Percentiles rank a stretch among this genome's conserved stretches.
Conservation (phyloP, 169 alveolate genomes). For the Babesia sp. region DNA sequence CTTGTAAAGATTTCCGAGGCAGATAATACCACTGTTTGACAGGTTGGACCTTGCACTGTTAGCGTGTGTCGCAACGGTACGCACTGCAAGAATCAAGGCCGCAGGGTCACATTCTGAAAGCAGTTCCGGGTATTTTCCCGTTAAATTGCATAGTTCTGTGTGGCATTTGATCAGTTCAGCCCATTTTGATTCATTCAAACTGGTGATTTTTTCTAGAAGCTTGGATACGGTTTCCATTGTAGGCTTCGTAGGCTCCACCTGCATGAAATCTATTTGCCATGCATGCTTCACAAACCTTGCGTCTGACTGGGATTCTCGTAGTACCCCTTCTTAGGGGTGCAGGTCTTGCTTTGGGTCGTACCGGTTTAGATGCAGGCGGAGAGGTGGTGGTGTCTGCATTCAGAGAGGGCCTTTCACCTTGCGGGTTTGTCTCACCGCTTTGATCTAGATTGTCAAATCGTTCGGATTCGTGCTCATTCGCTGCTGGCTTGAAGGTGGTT, state of each 20-base stretch:
- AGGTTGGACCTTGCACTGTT: slow-evolving; percentile 52
- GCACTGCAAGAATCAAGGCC: slow-evolving; percentile 23
- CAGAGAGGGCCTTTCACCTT: too few species aligned
- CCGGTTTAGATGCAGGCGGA: neutral
- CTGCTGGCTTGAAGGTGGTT: neutral
- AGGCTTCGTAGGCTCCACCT: slow-evolving; percentile 38
- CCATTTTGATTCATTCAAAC: slow-evolving; percentile 37
- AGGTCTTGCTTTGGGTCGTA: slow-evolving; percentile 20
- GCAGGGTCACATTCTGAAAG: slow-evolving; percentile 27
- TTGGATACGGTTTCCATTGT: slow-evolving; percentile 13
- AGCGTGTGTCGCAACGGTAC: slow-evolving; percentile 35
- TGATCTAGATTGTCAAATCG: too few species aligned
- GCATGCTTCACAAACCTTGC: slow-evolving; percentile 1
- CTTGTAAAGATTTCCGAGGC: slow-evolving; percentile 52
- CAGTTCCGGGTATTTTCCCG: slow-evolving; percentile 39
- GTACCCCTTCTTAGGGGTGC: slow-evolving; percentile 60
- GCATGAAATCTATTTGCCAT: neutral
- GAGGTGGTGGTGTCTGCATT: too few species aligned
- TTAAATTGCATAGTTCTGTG: slow-evolving; percentile 32
- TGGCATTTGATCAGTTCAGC: slow-evolving; percentile 46
- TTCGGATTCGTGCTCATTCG: too few species aligned
- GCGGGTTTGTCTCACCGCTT: too few species aligned
- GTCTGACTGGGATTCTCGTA: slow-evolving; percentile 10
- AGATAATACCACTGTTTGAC: slow-evolving; percentile 34
- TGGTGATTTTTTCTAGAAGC: slow-evolving; percentile 36